Evolutionary conservation across 164 flowering plant genomes (phyloP), one percentile per base, ranked within the genome.

Genomic region (Magnolia changhungtana): DNA sequence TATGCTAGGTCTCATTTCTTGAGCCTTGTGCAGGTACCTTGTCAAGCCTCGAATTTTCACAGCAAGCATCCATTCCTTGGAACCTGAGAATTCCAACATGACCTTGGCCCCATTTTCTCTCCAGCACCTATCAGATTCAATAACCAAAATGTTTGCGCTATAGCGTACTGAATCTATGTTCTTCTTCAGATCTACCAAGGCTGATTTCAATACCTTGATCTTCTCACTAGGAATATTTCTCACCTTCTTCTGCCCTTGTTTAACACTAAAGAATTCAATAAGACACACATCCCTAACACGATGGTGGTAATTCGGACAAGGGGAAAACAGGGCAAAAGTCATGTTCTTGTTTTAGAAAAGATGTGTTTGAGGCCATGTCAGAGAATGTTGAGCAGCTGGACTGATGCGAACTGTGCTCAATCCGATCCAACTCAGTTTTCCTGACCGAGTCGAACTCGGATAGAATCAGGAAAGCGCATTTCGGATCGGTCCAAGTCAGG

Each of bases 321-420:
- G 72, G 71, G 21, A 45, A 11, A 24, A 90, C 84, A 66, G 87
- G 78, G 72, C 86, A 80, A 76, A 88, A 81, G 71, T 92, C 89
- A 37, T 92, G 97, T 67, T 78, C 86, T 23, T 94, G 99, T 82
- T 93, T 93, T 64, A 82, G 86, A 81, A 91, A 88, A 70, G 95
- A 92, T 81, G 96, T 87, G 69, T 92, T 96, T 0, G 98, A 90
- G 77, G 85, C 92, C 8, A 14, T 55, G 10, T 77, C 77, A 9
- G 97, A 96, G 65, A 85, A 88, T 79, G 83, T 87, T 7, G 98
- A 93, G 83, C 97, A 90, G 51, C 81, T 80, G 69, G 97, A 91
- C 78, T 24, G 24, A 24, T 24, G 24, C 24, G 24, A 24, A 24
- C 24, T 24, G 24, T 24, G 24, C 24, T 24, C 24, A 24, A 24